phyloP scores from a whole-genome alignment of 1,284 basidiomycete species.

The Leccinum huronense region DNA sequence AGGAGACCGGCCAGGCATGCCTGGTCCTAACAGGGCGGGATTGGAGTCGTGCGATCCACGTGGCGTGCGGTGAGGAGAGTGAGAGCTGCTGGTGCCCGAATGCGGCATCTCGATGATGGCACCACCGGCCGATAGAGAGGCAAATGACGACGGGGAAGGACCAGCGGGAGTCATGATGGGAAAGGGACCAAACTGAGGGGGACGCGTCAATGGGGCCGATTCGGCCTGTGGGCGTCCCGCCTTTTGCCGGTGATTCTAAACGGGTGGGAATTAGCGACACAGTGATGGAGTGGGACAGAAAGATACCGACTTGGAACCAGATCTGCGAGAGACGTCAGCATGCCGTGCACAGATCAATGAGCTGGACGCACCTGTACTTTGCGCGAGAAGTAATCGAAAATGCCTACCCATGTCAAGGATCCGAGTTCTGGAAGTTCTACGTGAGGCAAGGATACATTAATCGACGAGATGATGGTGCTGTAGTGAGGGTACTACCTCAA shows the following conservation, averaged over 20 bases:
- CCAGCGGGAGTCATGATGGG: conserved; percentile 42
- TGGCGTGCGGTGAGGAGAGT: conserved; percentile 17
- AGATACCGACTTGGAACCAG: conserved; percentile 72
- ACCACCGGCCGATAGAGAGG: conserved; percentile 11
- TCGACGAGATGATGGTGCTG: conserved; percentile 33
- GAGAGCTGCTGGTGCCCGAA: conserved; percentile 14
- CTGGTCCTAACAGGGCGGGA: conserved; percentile 55
- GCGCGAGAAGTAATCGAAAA: conserved; percentile 33
- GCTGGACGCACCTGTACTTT: conserved; percentile 73
- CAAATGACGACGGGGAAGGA: conserved; percentile 22
- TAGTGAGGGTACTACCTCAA: conserved; percentile 31
- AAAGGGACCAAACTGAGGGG: conserved; percentile 61
- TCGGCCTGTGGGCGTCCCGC: conserved; percentile 63
- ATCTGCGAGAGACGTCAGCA: conserved; percentile 50
- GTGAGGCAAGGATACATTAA: conserved; percentile 15
- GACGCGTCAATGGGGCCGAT: conserved; percentile 48
- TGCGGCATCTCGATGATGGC: conserved; percentile 15
- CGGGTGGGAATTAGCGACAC: conserved; percentile 21
- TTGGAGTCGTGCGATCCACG: conserved; percentile 34
- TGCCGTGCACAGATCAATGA: conserved; percentile 15
- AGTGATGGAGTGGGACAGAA: conserved; percentile 5
- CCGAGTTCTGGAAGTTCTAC: conserved; percentile 23
- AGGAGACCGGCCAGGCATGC: conserved; percentile 50
- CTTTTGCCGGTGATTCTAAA: conserved; percentile 77
- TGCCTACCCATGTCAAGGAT: conserved; percentile 21